phyloP scores from a whole-genome alignment of 2,329 filamentous ascomycete species.

The Talaromyces sp. region DNA sequence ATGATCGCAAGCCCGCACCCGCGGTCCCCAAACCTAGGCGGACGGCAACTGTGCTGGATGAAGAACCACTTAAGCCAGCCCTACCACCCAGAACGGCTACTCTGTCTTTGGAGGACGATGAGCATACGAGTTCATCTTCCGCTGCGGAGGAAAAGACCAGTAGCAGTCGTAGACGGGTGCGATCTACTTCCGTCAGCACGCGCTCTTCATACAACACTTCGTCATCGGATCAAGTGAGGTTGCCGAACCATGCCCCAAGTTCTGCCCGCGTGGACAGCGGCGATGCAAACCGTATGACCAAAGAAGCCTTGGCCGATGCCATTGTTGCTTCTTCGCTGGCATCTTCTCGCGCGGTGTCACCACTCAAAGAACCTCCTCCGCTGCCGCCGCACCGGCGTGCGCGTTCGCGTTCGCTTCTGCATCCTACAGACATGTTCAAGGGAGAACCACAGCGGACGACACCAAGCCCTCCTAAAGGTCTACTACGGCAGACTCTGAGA shows the following conservation, averaged over 20 bases:
- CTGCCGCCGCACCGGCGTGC: conserved; percentile 34
- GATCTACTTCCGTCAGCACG: conserved; percentile 1
- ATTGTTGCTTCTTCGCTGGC: conserved; percentile 45
- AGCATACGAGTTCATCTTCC: neutral
- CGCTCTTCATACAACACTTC: conserved; percentile 15
- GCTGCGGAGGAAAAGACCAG: neutral
- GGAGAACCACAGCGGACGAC: conserved; percentile 22
- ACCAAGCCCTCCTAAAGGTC: conserved; percentile 30
- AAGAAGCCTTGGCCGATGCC: conserved; percentile 40
- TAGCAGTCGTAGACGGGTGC: neutral
- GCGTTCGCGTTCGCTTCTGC: conserved; percentile 31
- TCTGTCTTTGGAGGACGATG: neutral
- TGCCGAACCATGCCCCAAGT: conserved; percentile 20
- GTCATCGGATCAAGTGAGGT: conserved; percentile 22
- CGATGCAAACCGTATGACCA: conserved; percentile 21
- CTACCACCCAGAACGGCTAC: neutral
- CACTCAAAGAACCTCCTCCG: conserved; percentile 31
- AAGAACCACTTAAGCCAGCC: neutral
- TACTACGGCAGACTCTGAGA: conserved; percentile 42
- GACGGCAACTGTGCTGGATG: neutral
- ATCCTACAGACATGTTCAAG: conserved; percentile 24
- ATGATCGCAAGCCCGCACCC: neutral
- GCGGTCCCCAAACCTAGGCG: conserved; percentile 4
- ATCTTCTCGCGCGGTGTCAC: conserved; percentile 34
- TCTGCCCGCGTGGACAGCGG: conserved; percentile 20